Conservation (phyloP, 2,329 filamentous ascomycete species). For the Fusarium irregulare region DNA sequence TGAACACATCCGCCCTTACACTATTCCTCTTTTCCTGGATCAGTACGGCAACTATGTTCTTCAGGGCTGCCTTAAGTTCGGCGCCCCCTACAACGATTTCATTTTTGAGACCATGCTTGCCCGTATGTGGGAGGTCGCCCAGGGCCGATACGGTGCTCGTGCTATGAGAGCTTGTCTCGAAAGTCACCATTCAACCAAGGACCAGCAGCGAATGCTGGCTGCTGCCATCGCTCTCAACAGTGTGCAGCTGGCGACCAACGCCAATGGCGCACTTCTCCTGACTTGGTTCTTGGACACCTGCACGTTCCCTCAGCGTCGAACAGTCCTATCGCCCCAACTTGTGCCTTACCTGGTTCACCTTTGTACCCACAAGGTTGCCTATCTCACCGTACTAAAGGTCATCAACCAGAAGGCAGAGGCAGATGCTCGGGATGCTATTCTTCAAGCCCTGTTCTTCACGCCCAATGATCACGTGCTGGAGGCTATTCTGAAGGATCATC, state of each 20-base stretch:
- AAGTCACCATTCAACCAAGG: slow-evolving; percentile 93
- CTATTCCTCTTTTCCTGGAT: slow-evolving; percentile 91
- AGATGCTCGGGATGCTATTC: slow-evolving; percentile 88
- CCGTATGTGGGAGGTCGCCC: slow-evolving; percentile 91
- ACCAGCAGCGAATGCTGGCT: slow-evolving; percentile 94
- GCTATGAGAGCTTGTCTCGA: slow-evolving; percentile 98
- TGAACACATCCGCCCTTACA: slow-evolving; percentile 85
- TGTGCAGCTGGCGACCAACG: slow-evolving; percentile 94
- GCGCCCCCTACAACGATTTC: slow-evolving; percentile 89
- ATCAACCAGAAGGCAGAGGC: slow-evolving; percentile 97
- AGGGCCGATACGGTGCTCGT: slow-evolving; percentile 92
- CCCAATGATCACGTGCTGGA: slow-evolving; percentile 87
- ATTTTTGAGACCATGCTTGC: slow-evolving; percentile 98
- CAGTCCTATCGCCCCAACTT: slow-evolving; percentile 89
- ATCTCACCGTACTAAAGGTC: slow-evolving; percentile 95
- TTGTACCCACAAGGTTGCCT: slow-evolving; percentile 98
- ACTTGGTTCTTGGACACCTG: slow-evolving; percentile 99
- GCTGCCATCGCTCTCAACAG: slow-evolving; percentile 96
- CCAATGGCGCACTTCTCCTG: slow-evolving; percentile 90
- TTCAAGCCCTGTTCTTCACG: slow-evolving; percentile 93
- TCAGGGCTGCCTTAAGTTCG: slow-evolving; percentile 95
- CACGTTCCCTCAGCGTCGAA: slow-evolving; percentile 91
- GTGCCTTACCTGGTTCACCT: slow-evolving; percentile 94
- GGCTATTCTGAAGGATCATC: slow-evolving; percentile 89
- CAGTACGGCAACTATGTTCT: slow-evolving; percentile 99